Evolutionary conservation across 129 eudicot species (phyloP), one percentile per base, ranked within the genome.

Genomic region (Ambrosia trifida): DNA sequence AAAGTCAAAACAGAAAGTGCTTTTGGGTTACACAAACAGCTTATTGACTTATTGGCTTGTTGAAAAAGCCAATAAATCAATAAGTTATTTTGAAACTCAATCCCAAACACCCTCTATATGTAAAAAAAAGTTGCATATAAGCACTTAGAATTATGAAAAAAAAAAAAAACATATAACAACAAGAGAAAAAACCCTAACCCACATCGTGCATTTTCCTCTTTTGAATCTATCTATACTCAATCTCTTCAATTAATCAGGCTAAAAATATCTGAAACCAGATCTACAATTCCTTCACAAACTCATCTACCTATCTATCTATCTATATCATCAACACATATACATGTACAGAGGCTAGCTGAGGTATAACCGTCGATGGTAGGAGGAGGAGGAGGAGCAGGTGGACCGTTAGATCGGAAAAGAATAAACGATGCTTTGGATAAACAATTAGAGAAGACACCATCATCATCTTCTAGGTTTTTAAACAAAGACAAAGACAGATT

Each of bases 341-440:
- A 62, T 63, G 32, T 63, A 63, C 68, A 63, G 28, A 20, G 28
- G 5, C 40, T n/a, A 35, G 14, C 68, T 49, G 17, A 30, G 50
- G 44, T n/a, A 12, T n/a, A 4, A 14, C 36, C 68, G 31, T 49
- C 47, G 68, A 63, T 63, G 68, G 68, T 63, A 6, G 68, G 68
- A 38, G 68, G 50, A 38, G 68, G 68, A 24, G 0, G 68, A 38
- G 68, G 50, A 38, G 68, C 50, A 24, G 0, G 1, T 16, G 68
- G 47, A 4, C 8, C 68, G 10, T 38, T 35, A 30, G 87, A 86
- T 74, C 85, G 90, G 83, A 85, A 82, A 70, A 79, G 83, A 17
- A 80, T 82, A 72, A 80, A 82, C 66, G 90, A 85, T 47, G 83
- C 83, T 24, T 73, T 82, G 64, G 90, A 85, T 76, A 85, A 82